Conservation (phyloP, 345 rosid species). For the Kernera saxatilis region DNA sequence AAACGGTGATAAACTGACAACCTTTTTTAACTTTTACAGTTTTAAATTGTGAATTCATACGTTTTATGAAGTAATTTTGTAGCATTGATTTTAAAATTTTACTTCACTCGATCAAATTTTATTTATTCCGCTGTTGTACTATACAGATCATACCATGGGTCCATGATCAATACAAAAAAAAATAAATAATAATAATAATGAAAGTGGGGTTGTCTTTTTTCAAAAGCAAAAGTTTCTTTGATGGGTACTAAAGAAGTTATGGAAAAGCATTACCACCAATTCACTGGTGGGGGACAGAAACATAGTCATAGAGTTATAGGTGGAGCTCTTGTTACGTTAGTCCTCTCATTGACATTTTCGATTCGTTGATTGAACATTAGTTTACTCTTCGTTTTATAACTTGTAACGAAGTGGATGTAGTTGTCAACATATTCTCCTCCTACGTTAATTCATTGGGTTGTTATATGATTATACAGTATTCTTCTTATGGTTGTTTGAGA, state of each 20-base stretch:
- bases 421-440: neutral
- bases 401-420: neutral
- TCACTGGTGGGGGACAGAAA: slow-evolving; percentile 9
- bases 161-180: neutral
- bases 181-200: neutral
- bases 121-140: neutral
- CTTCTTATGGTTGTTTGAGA: neutral
- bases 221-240: slow-evolving; percentile 1
- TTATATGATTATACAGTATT: neutral
- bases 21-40: neutral
- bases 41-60: neutral
- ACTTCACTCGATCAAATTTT: neutral
- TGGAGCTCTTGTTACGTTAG: neutral
- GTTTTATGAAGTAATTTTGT: neutral
- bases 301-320: neutral
- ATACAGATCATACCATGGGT: neutral
- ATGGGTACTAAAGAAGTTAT: neutral
- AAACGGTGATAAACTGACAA: neutral
- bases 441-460: neutral
- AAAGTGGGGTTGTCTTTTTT: neutral
- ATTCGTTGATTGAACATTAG: neutral
- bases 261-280: slow-evolving; percentile 1
- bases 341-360: neutral
- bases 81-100: neutral
- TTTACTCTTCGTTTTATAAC: neutral